Evolutionary conservation across 2,329 filamentous ascomycete genomes (phyloP), one percentile per base, ranked within the genome.

Genomic region (Colletotrichum melonis): DNA sequence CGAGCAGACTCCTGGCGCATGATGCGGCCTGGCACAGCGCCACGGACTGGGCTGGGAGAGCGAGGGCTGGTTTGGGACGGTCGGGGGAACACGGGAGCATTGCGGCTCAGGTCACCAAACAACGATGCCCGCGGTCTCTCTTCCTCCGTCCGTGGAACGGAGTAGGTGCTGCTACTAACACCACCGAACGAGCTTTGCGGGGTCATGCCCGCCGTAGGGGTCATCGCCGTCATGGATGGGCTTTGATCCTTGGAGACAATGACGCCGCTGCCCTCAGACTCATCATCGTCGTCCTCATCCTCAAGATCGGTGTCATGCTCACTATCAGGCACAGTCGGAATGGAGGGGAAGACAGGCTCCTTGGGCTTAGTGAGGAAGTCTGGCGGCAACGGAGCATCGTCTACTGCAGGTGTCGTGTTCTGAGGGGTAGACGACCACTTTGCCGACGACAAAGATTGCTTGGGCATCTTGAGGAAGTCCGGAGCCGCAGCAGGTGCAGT

Each of bases 1-100:
- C 90, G 86, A 14, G 84, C 82, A 2, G 84, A 81, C 35, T 92
- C 90, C 26, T 85, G 82, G 66, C 86, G 82, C 6, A 86, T 77
- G 32, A 88, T 77, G 76, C 87, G 85, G 72, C 84, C 81, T 38
- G 90, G 89, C 35, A 91, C 82, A 54, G 89, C 87, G 65, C 87
- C 85, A 42, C 92, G 90, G 30, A 94, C 83, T 1, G 93, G 93
- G 75, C 93, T 95, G 1, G 93, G 93, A 11, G 93, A 94, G 46
- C 92, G 90, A 59, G 93, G 92, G 75, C 89, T 92, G n/a, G 86
- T 84, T 24, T 83, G 84, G 42, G 81, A 86, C 28, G 89, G 85
- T 42, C 88, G 89, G 11, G 89, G 84, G 68, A 93, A 89, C 28
- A 88, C 75, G 0, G 89, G 88, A 22, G 85, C 86, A 54, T 84